Percentiles rank a stretch among this genome's conserved stretches.
Conservation (phyloP, 345 rosid genomes). For the Gossypium longicalyx region DNA sequence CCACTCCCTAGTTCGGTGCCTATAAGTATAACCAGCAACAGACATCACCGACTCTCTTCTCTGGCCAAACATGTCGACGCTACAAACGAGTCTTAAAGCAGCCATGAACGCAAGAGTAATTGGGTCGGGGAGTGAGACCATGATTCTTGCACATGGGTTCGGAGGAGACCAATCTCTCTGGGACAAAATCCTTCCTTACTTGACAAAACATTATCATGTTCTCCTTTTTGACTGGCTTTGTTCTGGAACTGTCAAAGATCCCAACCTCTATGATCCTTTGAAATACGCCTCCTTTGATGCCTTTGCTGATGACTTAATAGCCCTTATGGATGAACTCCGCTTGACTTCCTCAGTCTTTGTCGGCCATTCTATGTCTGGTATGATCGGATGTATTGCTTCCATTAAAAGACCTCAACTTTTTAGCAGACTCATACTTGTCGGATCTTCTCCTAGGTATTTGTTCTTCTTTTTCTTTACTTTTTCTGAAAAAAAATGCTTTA, state of each 20-base stretch:
- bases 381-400: conserved; percentile 85
- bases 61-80: conserved; percentile 16
- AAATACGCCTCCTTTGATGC: conserved; percentile 52
- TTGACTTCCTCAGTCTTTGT: conserved; percentile 42
- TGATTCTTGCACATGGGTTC: conserved; percentile 67
- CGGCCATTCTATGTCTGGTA: conserved; percentile 85
- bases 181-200: conserved; percentile 47
- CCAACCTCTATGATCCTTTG: conserved; percentile 43
- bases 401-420: conserved; percentile 65
- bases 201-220: conserved; percentile 43
- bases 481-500: too few species aligned
- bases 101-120: conserved; percentile 58
- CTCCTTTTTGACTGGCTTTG: conserved; percentile 68
- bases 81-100: conserved; percentile 35
- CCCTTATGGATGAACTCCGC: conserved; percentile 50
- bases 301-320: conserved; percentile 55
- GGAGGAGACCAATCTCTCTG: conserved; percentile 67
- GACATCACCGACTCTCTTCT: not conserved
- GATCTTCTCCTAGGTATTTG: conserved; percentile 66
- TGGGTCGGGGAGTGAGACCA: conserved; percentile 41
- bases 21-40: not conserved
- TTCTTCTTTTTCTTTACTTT: not conserved
- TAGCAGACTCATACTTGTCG: conserved; percentile 46
- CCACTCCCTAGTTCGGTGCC: too few species aligned
- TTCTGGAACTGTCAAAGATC: conserved; percentile 61